These are phyloP conservation scores for Gaultheria prostrata DNA, from an alignment of 148 eudicot species.

Conservation along the genomic window DNA sequence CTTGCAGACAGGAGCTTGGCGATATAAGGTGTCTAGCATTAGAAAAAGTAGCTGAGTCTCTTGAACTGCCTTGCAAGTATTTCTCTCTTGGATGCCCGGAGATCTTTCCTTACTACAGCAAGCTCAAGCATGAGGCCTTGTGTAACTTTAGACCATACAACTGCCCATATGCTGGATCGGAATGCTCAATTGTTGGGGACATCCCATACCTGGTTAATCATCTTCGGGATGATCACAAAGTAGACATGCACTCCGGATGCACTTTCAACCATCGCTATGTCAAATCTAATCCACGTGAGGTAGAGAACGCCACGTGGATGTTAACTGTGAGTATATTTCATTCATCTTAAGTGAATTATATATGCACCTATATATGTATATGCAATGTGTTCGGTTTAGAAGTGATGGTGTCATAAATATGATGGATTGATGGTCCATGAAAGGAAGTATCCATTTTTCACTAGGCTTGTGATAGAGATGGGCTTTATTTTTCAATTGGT, in stretches of 20 bases:
- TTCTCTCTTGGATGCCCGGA: conserved; percentile 41
- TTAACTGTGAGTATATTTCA: conserved; percentile 36
- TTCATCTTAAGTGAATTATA: neutral
- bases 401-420: neutral
- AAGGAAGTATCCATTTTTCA: neutral
- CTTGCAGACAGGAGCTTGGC: conserved; percentile 53
- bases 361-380: neutral
- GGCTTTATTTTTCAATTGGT: neutral
- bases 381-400: neutral
- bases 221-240: conserved; percentile 47
- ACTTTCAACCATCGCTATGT: conserved; percentile 55
- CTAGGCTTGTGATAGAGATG: neutral
- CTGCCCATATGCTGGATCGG: conserved; percentile 54
- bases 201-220: conserved; percentile 41
- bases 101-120: conserved; percentile 49
- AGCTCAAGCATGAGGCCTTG: conserved; percentile 40
- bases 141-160: conserved; percentile 48
- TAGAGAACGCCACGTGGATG: conserved; percentile 59
- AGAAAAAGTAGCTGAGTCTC: conserved; percentile 49
- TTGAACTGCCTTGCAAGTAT: conserved; percentile 47
- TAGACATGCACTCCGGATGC: conserved; percentile 50
- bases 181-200: conserved; percentile 43
- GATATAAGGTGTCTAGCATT: conserved; percentile 50
- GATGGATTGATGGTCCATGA: neutral
- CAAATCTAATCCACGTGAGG: conserved; percentile 50